These are phyloP conservation scores for Penicillium sp. DNA, from an alignment of 2,329 filamentous ascomycete species.

Conservation along the genomic window DNA sequence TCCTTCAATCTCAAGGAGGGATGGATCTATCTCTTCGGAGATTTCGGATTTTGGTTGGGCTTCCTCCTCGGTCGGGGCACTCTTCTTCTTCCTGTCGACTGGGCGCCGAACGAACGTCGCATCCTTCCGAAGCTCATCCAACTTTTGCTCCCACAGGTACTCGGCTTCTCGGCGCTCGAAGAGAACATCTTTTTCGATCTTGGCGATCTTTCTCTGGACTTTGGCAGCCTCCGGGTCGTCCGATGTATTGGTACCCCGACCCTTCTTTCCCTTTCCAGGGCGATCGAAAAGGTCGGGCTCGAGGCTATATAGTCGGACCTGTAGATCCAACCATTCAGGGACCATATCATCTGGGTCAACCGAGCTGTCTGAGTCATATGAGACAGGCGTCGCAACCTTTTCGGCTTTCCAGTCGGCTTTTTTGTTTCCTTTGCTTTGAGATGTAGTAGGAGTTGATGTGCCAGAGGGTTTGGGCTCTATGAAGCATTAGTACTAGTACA, in stretches of 20 bases:
- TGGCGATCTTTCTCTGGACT: conserved; percentile 71
- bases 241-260: conserved; percentile 24
- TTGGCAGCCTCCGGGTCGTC: conserved; percentile 58
- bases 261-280: conserved; percentile 45
- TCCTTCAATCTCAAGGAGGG: conserved; percentile 33
- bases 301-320: conserved; percentile 65
- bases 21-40: conserved; percentile 20
- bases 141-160: conserved; percentile 63
- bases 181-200: conserved; percentile 75
- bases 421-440: conserved; percentile 27
- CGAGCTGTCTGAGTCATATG: conserved; percentile 60
- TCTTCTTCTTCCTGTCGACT: conserved; percentile 23
- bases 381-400: conserved; percentile 23
- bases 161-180: conserved; percentile 71
- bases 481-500: conserved; percentile 27
- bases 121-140: conserved; percentile 64
- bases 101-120: conserved; percentile 41
- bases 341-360: conserved; percentile 75
- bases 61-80: conserved; percentile 52
- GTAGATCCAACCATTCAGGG: conserved; percentile 75
- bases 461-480: conserved; percentile 34
- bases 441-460: conserved; percentile 27
- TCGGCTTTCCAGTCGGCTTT: conserved; percentile 29
- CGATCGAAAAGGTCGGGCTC: conserved; percentile 56
- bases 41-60: conserved; percentile 27